Base-by-base conservation (phyloP, 2,329 filamentous ascomycete species). In the Exserohilum rostratum region DNA sequence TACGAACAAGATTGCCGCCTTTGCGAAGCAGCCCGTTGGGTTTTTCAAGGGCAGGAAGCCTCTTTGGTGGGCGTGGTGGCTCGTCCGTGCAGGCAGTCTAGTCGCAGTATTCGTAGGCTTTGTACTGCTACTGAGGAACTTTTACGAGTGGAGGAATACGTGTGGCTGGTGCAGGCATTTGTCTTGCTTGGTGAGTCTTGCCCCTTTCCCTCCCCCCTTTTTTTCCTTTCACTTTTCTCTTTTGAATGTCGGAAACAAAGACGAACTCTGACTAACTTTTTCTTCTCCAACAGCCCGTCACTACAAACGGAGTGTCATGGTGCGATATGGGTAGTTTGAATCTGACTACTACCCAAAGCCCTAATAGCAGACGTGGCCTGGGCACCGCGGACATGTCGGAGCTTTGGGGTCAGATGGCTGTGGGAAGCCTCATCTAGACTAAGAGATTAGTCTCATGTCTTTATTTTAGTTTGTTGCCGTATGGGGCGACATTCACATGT, bases 1-100 rank as follows among this genome's bases (percentile, higher is more conserved):
- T 1, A 40, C 46, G 12, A 40, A 20, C 22, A 72, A 67, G 6
- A 54, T 82, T 2, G 68, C 70, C 11, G 74, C 68, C 13, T 83
- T 85, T 60, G 70, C 78, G 20, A 81, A 79, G 58, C 70, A 79
- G 49, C 82, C 83, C 0, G 61, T 85, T 0, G 87, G 86, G 5
- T 97, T 97, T 77, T 98, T 98, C 79, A 93, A 93, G 73, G 91
- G 91, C 17, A 85, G 95, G 15, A 96, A 96, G 74, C 89, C 90
- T 18, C 82, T 96, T 6, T 99, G 95, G 95, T 99, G 95, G 95
- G 89, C 80, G 5, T 99, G 95, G 95, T 98, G 93, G 93, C 76
- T 96, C 18, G 83, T 98, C 25, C 85, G 95, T 15, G 90, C 85
- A 1, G 91, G 84, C 0, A 88, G 89, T 20, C 79, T 99, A 46